Conservation (phyloP, 1,139 yeast genomes). For the Saccharomyces hybrid region DNA sequence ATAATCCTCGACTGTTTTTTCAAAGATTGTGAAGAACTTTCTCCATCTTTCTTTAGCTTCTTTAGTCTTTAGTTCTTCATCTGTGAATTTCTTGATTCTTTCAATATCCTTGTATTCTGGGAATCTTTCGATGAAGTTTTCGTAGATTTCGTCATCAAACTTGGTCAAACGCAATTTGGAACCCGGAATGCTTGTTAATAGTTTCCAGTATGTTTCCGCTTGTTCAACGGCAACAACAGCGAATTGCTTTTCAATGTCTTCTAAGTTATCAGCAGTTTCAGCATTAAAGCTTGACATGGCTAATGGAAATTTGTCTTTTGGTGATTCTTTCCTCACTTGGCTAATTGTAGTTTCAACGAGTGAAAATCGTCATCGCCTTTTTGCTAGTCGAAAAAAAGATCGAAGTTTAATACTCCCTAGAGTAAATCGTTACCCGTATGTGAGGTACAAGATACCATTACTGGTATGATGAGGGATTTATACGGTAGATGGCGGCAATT, state of each 20-base stretch:
- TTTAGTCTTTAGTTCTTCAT: constrained; percentile 74
- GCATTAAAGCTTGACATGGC: constrained; percentile 41
- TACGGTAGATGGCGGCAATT: not conserved
- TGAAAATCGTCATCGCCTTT: not conserved
- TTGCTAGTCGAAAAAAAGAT: not conserved
- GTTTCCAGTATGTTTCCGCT: constrained; percentile 88
- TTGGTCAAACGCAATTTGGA: constrained; percentile 70
- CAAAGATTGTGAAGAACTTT: constrained; percentile 73
- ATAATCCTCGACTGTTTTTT: constrained; percentile 71
- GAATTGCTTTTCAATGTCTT: constrained; percentile 85
- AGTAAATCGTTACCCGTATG: not conserved
- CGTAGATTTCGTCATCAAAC: constrained; percentile 76
- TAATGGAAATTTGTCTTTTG: not conserved
- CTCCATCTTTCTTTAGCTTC: constrained; percentile 90
- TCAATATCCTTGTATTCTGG: constrained; percentile 71
- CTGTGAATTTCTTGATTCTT: constrained; percentile 52
- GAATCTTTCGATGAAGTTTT: constrained; percentile 60
- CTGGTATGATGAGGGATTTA: not conserved
- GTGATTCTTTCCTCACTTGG: not conserved
- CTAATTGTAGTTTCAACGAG: not conserved
- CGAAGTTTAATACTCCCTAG: not conserved
- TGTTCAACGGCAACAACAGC: constrained; percentile 97
- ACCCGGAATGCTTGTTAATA: constrained; percentile 69
- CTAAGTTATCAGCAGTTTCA: constrained; percentile 53
- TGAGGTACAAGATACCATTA: not conserved